Percentiles rank a stretch among this genome's conserved stretches.
These are phyloP conservation scores for Orbilia javanica DNA, from an alignment of 2,329 filamentous ascomycete genomes.

Conservation along the genomic window DNA sequence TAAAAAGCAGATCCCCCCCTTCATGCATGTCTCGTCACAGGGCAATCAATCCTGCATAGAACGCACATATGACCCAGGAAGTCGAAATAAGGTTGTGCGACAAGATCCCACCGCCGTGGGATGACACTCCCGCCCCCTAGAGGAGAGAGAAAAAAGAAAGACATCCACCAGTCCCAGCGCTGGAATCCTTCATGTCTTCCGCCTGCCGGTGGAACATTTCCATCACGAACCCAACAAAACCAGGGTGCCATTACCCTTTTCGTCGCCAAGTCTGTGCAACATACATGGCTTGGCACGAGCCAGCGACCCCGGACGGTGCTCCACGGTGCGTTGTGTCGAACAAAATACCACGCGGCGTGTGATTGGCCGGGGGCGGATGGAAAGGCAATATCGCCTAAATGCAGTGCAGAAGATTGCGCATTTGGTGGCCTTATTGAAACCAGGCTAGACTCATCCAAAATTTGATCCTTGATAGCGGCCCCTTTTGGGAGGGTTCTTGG, in stretches of 20 bases:
- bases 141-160: not conserved
- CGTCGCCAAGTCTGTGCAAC: constrained; percentile 13
- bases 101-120: not conserved
- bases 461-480: constrained; percentile 10
- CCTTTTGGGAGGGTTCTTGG: not conserved
- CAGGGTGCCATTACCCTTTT: constrained; percentile 9
- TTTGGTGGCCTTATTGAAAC: constrained; percentile 12
- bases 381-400: constrained; percentile 16
- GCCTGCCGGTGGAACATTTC: constrained; percentile 1
- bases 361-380: constrained; percentile 6
- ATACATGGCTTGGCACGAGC: constrained; percentile 6
- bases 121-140: not conserved
- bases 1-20: not conserved
- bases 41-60: not conserved
- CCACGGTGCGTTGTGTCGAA: constrained; percentile 4
- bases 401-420: constrained; percentile 2
- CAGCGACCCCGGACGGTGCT: not conserved
- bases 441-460: constrained; percentile 14
- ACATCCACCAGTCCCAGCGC: not conserved
- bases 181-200: constrained; percentile 1
- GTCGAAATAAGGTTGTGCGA: constrained; percentile 16
- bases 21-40: not conserved
- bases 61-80: not conserved
- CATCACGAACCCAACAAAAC: not conserved
- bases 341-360: constrained; percentile 9